Evolutionary conservation across 208 protist species (phyloP).

Genomic region (Leishmania guyanensis): DNA sequence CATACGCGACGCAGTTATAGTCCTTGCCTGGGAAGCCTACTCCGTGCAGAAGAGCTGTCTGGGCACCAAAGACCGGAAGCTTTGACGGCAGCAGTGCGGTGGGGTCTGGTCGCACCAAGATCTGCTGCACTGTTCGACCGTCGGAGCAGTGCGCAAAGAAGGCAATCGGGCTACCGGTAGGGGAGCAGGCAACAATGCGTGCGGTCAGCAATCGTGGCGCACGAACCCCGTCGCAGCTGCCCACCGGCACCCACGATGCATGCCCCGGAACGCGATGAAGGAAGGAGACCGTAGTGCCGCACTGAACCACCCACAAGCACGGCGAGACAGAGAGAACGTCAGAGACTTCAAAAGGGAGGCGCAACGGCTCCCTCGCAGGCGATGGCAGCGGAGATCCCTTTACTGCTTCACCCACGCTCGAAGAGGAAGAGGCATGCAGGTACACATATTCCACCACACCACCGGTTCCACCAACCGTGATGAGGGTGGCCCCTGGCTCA

Average conservation of each 20-base stretch:
- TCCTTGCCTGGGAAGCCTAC: slow-evolving; percentile 59
- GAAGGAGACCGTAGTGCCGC: slow-evolving; percentile 56
- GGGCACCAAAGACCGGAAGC: neutral
- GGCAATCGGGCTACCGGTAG: neutral
- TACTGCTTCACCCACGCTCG: neutral
- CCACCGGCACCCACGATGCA: slow-evolving; percentile 46
- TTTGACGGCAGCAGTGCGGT: neutral
- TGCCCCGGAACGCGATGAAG: slow-evolving; percentile 20
- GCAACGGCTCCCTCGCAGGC: slow-evolving; percentile 29
- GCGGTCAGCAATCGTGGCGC: slow-evolving; percentile 61
- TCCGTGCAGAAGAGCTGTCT: slow-evolving; percentile 38
- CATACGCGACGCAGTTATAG: slow-evolving; percentile 58
- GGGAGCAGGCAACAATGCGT: neutral
- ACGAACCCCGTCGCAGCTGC: slow-evolving; percentile 41
- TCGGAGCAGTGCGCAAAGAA: slow-evolving; percentile 75
- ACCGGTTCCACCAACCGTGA: slow-evolving; percentile 24
- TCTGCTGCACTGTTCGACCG: slow-evolving; percentile 26
- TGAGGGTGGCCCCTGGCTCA: neutral
- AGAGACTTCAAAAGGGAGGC: slow-evolving; percentile 55
- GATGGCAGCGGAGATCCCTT: neutral
- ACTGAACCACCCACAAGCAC: slow-evolving; percentile 40
- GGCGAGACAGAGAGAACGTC: slow-evolving; percentile 39
- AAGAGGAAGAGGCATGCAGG: neutral
- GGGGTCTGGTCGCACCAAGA: neutral
- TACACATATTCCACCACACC: slow-evolving; percentile 21